Evolutionary conservation across 1,284 basidiomycete genomes (phyloP), one percentile per base, ranked within the genome.

Genomic region (Marasmius sp.): DNA sequence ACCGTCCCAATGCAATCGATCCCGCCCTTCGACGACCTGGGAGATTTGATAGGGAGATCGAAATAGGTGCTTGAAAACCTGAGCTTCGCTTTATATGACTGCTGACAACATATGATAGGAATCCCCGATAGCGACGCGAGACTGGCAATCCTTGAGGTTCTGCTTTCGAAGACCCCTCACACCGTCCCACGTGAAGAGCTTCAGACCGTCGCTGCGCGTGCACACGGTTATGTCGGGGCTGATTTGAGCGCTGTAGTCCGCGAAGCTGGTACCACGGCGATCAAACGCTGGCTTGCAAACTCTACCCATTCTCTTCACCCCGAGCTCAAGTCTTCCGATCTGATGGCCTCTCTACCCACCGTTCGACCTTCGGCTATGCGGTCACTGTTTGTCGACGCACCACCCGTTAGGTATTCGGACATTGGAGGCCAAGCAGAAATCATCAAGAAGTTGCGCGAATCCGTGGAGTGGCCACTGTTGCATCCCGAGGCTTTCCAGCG

Each of bases 141-240:
- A 22, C 79, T 85, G 39, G 85, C 90, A 1, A 99, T 99, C 66
- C 82, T 99, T 38, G 79, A 86, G 18, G 93, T 97, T 47, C 79
- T 98, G 18, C 84, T 98, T 0, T 71, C 84, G 11, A 89, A 89
- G 65, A 92, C 92, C 6, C 97, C 97, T 0, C 88, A 98, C 70
- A 74, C 79, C 1, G 83, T 98, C 55, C 74, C 84, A 0, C 70
- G 76, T 0, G 78, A 80, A 0, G 86, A 93, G 3, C 82, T 98
- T 1, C 76, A 80, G 22, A 69, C 81, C 0, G 75, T 98, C 14
- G 92, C 96, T 0, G 80, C 85, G 11, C 85, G 88, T 33, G 95
- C 96, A 1, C 95, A 99, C 68, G 97, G 97, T 0, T 99, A 97
- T 71, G 97, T 99, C 54, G 97, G 97, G 8, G 97, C 97, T 1